Percentiles rank a stretch among this genome's conserved stretches.
Conservation (phyloP, 176 grass and related monocot species). For the Alloteropsis semialata region DNA sequence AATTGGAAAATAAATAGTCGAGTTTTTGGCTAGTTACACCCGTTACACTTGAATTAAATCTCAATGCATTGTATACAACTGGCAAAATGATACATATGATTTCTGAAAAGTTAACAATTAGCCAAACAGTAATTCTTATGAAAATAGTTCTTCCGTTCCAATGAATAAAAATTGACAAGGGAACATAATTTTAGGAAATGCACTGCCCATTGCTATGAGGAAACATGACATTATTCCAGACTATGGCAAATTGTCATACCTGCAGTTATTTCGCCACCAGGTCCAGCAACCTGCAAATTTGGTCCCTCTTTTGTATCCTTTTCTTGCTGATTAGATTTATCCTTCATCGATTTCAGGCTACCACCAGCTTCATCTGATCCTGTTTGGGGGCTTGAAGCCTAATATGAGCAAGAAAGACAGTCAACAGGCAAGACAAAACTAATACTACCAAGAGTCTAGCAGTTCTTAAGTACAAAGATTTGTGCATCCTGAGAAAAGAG, state of each 20-base stretch:
- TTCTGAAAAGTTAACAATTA: constrained; percentile 3
- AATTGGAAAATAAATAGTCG: background rate
- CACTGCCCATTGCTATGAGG: constrained; percentile 7
- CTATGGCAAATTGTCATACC: constrained; percentile 36
- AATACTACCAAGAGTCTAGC: background rate
- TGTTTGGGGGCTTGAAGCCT: constrained; percentile 77
- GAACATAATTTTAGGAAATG: background rate
- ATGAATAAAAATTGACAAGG: background rate
- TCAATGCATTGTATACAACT: background rate
- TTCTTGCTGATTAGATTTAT: constrained; percentile 79
- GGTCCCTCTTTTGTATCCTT: constrained; percentile 83
- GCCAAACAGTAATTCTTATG: background rate
- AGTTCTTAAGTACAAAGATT: background rate
- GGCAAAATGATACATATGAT: background rate
- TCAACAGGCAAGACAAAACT: constrained; percentile 16
- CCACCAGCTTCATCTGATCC: constrained; percentile 63
- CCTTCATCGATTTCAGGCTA: constrained; percentile 71
- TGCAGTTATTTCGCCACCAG: constrained; percentile 84
- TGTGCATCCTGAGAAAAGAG: constrained; percentile 23
- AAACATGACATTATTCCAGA: constrained; percentile 8
- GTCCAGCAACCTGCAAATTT: constrained; percentile 81
- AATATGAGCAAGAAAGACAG: constrained; percentile 28
- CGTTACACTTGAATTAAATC: background rate
- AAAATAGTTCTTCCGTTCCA: constrained; percentile 6
- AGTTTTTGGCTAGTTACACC: background rate